Evolutionary conservation across 495 filamentous ascomycete genomes (phyloP).

Genomic region (Aspergillus coremiiformis): DNA sequence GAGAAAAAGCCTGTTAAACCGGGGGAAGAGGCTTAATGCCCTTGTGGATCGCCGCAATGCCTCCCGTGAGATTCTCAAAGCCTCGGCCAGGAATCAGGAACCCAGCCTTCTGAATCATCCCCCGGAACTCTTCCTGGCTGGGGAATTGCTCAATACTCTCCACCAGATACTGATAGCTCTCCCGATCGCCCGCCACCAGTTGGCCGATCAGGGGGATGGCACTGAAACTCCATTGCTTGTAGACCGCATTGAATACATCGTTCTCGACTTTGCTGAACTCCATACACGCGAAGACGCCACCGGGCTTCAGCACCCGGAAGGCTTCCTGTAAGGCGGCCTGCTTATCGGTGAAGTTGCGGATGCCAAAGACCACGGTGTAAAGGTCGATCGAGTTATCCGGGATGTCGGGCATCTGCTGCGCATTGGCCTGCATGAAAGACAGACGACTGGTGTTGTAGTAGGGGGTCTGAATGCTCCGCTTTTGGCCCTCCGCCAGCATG

Average conservation of each 20-base stretch:
- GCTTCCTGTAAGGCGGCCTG: conserved; percentile 72
- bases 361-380: conserved; percentile 97
- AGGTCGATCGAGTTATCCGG: conserved; percentile 64
- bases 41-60: conserved; percentile 93
- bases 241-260: conserved; percentile 68
- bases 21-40: conserved; percentile 72
- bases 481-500: conserved; percentile 83
- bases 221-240: conserved; percentile 92
- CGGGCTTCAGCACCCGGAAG: conserved; percentile 81
- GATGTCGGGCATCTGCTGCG: conserved; percentile 66
- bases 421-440: conserved; percentile 83
- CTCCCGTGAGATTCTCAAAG: conserved; percentile 82
- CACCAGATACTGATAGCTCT: conserved; percentile 96
- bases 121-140: conserved; percentile 69
- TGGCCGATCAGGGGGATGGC: conserved; percentile 94
- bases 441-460: conserved; percentile 54
- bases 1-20: conserved; percentile 14
- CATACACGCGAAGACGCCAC: conserved; percentile 92
- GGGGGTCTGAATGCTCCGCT: conserved; percentile 56
- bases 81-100: conserved; percentile 76
- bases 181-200: conserved; percentile 86
- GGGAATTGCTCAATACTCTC: conserved; percentile 97
- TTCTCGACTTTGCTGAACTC: conserved; percentile 85
- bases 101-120: conserved; percentile 83
- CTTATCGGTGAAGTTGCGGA: conserved; percentile 92